These are phyloP conservation scores for Rubroboletus satanas DNA, from an alignment of 768 basidiomycete genomes.

Conservation along the genomic window DNA sequence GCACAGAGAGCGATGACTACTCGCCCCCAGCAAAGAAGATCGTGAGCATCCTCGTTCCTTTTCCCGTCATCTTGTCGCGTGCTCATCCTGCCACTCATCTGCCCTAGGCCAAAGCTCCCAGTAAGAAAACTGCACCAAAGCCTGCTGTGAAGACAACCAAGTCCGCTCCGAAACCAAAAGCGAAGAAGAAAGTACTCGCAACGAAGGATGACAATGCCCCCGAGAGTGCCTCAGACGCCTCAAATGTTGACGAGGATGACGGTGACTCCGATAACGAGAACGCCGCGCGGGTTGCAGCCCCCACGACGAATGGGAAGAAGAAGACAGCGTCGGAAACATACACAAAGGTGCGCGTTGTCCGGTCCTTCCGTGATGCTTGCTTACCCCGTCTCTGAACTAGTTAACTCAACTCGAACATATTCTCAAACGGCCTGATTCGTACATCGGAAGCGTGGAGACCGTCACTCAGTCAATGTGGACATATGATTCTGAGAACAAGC, in stretches of 20 bases:
- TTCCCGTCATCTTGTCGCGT: not conserved
- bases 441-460: conserved; percentile 94
- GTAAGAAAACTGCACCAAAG: conserved; percentile 42
- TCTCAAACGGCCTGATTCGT: conserved; percentile 87
- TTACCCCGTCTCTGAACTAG: conserved; percentile 38
- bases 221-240: conserved; percentile 40
- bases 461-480: conserved; percentile 91
- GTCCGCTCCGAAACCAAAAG: conserved; percentile 46
- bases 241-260: conserved; percentile 39
- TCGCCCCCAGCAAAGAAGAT: conserved; percentile 58
- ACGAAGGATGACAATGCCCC: conserved; percentile 65
- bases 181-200: conserved; percentile 69
- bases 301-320: conserved; percentile 50
- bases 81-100: conserved; percentile 18
- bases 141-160: conserved; percentile 41
- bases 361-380: not conserved
- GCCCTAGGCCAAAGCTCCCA: conserved; percentile 31
- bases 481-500: conserved; percentile 77
- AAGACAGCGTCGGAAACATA: conserved; percentile 92
- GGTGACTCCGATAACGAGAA: conserved; percentile 40
- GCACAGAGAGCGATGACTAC: conserved; percentile 64
- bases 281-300: conserved; percentile 23
- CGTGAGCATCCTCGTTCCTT: conserved; percentile 10
- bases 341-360: conserved; percentile 61
- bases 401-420: conserved; percentile 94